Evolutionary conservation across 148 eudicot species (phyloP).

Genomic region (Suaeda aralocaspica): DNA sequence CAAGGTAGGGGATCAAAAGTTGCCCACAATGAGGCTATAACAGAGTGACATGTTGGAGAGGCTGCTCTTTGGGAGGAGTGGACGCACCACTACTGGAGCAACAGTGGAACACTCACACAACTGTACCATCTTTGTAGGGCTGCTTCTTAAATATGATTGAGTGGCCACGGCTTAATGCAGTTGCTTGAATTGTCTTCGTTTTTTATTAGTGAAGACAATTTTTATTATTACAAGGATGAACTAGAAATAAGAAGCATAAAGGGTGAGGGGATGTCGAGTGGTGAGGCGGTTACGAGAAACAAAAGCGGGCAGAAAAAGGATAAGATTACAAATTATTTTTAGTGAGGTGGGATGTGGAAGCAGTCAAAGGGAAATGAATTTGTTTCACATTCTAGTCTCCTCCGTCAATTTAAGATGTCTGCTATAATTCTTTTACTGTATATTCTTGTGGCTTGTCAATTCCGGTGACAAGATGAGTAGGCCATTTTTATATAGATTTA

Average conservation of each 20-base stretch:
- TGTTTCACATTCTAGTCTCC: background rate
- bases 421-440: background rate
- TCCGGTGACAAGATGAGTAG: background rate
- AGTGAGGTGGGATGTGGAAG: background rate
- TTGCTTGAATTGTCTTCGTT: too few species aligned
- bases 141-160: too few species aligned
- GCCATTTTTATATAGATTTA: background rate
- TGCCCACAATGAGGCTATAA: too few species aligned
- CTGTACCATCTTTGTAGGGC: too few species aligned
- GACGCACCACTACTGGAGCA: too few species aligned
- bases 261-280: too few species aligned
- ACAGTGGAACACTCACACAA: too few species aligned
- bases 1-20: too few species aligned
- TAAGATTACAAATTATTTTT: background rate
- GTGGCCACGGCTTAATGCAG: too few species aligned
- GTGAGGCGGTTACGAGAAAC: background rate
- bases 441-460: background rate
- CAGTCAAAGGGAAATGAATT: background rate
- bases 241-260: background rate
- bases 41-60: too few species aligned
- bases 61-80: too few species aligned
- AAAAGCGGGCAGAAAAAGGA: background rate
- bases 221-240: background rate
- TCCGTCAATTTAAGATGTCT: background rate
- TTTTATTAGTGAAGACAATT: too few species aligned